phyloP scores from a whole-genome alignment of 2,329 filamentous ascomycete genomes.

The Shiraia sp. region DNA sequence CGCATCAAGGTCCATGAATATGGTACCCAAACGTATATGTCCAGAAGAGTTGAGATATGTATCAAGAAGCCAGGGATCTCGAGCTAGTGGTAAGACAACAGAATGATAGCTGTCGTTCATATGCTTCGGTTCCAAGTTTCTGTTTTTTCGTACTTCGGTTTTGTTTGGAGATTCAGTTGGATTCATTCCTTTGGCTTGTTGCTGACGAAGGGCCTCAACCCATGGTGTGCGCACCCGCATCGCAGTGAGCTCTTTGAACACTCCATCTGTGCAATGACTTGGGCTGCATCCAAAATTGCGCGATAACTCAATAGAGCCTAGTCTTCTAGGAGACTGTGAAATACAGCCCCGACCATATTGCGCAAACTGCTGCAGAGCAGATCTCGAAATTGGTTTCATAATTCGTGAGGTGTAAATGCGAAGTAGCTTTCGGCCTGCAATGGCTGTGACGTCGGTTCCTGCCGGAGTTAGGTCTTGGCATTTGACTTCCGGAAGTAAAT shows the following conservation, averaged over 20 bases:
- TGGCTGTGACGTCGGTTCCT: constrained; percentile 25
- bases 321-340: neutral
- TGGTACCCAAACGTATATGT: constrained; percentile 70
- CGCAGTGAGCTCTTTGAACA: constrained; percentile 58
- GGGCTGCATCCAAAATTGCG: constrained; percentile 32
- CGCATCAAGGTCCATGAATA: constrained; percentile 81
- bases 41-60: constrained; percentile 77
- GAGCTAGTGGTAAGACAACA: constrained; percentile 69
- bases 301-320: neutral
- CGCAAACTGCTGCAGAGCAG: constrained; percentile 22
- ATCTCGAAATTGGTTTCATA: constrained; percentile 27
- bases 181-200: constrained; percentile 47
- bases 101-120: constrained; percentile 74
- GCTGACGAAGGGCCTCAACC: constrained; percentile 65
- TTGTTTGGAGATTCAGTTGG: constrained; percentile 35
- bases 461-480: constrained; percentile 26
- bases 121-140: constrained; percentile 65
- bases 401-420: constrained; percentile 9
- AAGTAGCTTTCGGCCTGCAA: constrained; percentile 6
- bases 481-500: no score
- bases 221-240: constrained; percentile 63
- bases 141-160: constrained; percentile 48
- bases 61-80: constrained; percentile 76
- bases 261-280: constrained; percentile 55
- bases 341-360: constrained; percentile 8